Evolutionary conservation across 129 eudicot species (phyloP), one percentile per base, ranked within the genome.

Genomic region (Artemisia annua): DNA sequence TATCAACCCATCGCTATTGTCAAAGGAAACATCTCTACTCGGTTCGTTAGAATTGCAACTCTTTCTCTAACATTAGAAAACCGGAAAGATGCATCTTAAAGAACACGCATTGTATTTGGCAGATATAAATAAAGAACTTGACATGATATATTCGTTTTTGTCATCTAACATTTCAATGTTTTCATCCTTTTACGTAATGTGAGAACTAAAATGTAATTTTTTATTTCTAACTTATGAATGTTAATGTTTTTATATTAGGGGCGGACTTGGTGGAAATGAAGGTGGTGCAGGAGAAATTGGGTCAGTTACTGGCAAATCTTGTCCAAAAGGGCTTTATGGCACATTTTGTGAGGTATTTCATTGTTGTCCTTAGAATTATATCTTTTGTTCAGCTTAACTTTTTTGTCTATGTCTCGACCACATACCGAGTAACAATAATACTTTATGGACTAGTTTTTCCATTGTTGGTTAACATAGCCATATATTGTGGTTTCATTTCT

Each of bases 311-410:
- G 97, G 97, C 67, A 88, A 70, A 71, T 85, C 88, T 70, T 91
- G 97, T 75, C 97, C 97, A 1, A 86, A 78, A 80, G 97, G 97
- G 70, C 97, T 91, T 70, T 88, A 85, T 84, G 97, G 97, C 51
- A 85, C 74, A 83, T 91, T 85, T 79, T 91, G 97, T 57, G 80
- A 80, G 96, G 96, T 90, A 71, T 60, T 32, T 22, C 82, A n/a
- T 30, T 15, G 56, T 75, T 75, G 12, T 66, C 66, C 35, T 2
- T 46, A 53, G 63, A 39, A 13, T 58, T 70, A 55, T 59, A 48
- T 20, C 61, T 70, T 57, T 67, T 22, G 30, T 57, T 22, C 56
- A 48, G 30, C 51, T 30, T 4, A 26, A 5, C 30, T 20, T 13
- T 24, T 24, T 6, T 59, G 5, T 62, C n/a, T 73, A 8, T 32